These are phyloP conservation scores for Elsinoe necatrix DNA, from an alignment of 2,329 filamentous ascomycete genomes.

Conservation along the genomic window DNA sequence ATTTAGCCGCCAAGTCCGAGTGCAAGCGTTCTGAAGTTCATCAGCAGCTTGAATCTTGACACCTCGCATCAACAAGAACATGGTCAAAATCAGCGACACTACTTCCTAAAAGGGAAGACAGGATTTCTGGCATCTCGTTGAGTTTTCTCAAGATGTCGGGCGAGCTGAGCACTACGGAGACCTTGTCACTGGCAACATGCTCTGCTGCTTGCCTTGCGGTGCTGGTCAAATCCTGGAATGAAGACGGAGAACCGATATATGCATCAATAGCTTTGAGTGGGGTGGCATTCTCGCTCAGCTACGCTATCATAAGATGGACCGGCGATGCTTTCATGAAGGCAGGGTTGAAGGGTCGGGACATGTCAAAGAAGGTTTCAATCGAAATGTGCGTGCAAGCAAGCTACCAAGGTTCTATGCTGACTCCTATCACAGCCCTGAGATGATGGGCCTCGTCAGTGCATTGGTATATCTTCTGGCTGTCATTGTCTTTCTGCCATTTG, in stretches of 20 bases:
- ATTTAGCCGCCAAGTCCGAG: neutral
- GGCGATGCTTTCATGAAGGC: slow-evolving; percentile 80
- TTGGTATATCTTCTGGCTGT: slow-evolving; percentile 83
- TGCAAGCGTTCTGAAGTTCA: neutral
- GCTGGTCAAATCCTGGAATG: slow-evolving; percentile 71
- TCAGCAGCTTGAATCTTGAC: neutral
- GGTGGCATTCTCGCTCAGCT: slow-evolving; percentile 72
- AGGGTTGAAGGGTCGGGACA: slow-evolving; percentile 80
- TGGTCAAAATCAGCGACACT: neutral
- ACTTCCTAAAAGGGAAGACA: neutral
- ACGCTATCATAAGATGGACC: slow-evolving; percentile 86
- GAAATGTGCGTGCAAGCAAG: slow-evolving; percentile 55
- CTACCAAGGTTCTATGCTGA: slow-evolving; percentile 20
- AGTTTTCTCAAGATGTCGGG: slow-evolving; percentile 11
- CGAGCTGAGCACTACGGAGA: slow-evolving; percentile 45
- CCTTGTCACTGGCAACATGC: slow-evolving; percentile 52
- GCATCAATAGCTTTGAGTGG: slow-evolving; percentile 81
- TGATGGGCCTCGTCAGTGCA: slow-evolving; percentile 90
- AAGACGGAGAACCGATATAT: slow-evolving; percentile 79
- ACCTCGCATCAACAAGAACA: neutral
- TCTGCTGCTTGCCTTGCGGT: slow-evolving; percentile 62
- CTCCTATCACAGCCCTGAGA: slow-evolving; percentile 58
- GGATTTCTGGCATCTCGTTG: neutral
- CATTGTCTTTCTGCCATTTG: slow-evolving; percentile 90
- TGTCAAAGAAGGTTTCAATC: slow-evolving; percentile 65